A percentile compares a stretch with the other conserved stretches of the same genome.
These are phyloP conservation scores for Ploettnerulaceae sp. DNA, from an alignment of 2,329 filamentous ascomycete genomes.

Conservation along the genomic window DNA sequence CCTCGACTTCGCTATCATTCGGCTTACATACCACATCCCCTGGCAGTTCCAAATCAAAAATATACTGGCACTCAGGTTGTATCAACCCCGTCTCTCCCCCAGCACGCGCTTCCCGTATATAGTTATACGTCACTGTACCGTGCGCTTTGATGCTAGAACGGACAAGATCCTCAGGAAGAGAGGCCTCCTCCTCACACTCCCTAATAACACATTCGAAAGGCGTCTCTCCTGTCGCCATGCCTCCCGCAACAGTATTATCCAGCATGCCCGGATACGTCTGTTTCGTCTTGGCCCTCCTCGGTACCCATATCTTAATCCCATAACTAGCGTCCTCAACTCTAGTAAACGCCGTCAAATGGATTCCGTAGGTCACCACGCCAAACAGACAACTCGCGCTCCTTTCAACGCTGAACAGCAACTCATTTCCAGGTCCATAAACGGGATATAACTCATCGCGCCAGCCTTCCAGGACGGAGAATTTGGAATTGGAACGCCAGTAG, in stretches of 20 bases:
- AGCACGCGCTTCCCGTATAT: conserved; percentile 68
- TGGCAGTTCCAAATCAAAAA: conserved; percentile 82
- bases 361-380: conserved; percentile 71
- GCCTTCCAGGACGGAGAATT: conserved; percentile 69
- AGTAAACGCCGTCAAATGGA: conserved; percentile 75
- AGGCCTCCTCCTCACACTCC: conserved; percentile 87
- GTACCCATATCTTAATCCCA: conserved; percentile 78
- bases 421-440: conserved; percentile 59
- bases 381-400: conserved; percentile 69
- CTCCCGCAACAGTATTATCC: conserved; percentile 88
- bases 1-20: conserved; percentile 83
- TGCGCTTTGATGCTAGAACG: conserved; percentile 51
- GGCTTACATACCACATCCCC: conserved; percentile 65
- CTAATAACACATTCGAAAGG: conserved; percentile 79
- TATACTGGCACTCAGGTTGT: conserved; percentile 87
- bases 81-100: conserved; percentile 78
- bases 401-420: conserved; percentile 70
- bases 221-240: conserved; percentile 73
- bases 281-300: conserved; percentile 70
- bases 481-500: conserved; percentile 64
- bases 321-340: conserved; percentile 40
- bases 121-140: conserved; percentile 79
- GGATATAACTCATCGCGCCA: conserved; percentile 82
- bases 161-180: conserved; percentile 65
- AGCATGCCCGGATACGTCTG: conserved; percentile 86